phyloP scores from a whole-genome alignment of 2,329 filamentous ascomycete genomes.

The Cordyceps cateniannulata region DNA sequence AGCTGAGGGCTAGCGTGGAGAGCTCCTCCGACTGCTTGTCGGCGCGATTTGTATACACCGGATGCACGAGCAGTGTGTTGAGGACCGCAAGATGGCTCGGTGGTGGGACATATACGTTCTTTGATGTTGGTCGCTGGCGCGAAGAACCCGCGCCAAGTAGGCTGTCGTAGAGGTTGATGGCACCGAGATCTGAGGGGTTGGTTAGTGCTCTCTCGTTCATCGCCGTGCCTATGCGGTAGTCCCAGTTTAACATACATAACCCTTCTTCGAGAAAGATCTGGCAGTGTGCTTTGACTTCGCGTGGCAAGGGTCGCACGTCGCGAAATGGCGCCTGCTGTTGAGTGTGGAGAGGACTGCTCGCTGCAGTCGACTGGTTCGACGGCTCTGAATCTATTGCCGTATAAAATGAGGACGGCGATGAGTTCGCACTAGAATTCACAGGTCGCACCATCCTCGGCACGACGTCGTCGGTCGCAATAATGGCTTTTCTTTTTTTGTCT shows the following conservation, averaged over 20 bases:
- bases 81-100: conserved; percentile 69
- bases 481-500: background rate
- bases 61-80: conserved; percentile 78
- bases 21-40: conserved; percentile 56
- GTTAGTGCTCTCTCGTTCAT: conserved; percentile 3
- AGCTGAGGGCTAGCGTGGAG: conserved; percentile 59
- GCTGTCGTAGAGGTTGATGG: conserved; percentile 58
- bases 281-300: conserved; percentile 58
- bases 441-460: background rate
- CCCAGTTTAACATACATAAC: conserved; percentile 45
- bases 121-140: conserved; percentile 19
- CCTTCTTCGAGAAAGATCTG: conserved; percentile 71
- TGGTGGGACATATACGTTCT: conserved; percentile 58
- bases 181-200: conserved; percentile 26
- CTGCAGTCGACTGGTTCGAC: conserved; percentile 26
- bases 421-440: conserved; percentile 19
- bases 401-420: conserved; percentile 30
- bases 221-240: too few species aligned
- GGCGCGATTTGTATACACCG: conserved; percentile 67
- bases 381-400: conserved; percentile 25
- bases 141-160: conserved; percentile 50
- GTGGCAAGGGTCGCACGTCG: conserved; percentile 49
- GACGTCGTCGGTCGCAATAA: background rate
- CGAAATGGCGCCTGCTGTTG: conserved; percentile 38
- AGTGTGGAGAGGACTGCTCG: conserved; percentile 28